Evolutionary conservation across 345 rosid species (phyloP).

Genomic region (Sonneratia caseolaris): DNA sequence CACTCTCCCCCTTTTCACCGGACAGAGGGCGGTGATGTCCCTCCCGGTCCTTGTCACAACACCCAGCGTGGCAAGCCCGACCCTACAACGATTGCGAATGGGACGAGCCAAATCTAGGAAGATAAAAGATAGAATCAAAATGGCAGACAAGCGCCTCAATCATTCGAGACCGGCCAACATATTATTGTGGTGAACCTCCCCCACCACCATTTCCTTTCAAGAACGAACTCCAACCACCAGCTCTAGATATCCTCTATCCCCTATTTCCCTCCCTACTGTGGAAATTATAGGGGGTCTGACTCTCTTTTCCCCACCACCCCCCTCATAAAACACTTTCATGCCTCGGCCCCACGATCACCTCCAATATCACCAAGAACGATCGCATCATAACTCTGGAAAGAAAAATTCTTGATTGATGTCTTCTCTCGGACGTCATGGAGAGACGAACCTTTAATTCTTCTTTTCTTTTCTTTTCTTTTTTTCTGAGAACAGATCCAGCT

Average conservation of each 20-base stretch:
- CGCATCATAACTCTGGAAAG: not conserved
- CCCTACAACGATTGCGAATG: constrained; percentile 25
- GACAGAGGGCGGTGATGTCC: not conserved
- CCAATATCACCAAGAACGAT: not conserved
- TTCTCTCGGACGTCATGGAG: constrained; percentile 13
- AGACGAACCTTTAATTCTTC: not conserved
- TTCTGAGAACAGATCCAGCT: constrained; percentile 1
- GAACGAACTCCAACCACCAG: constrained; percentile 30
- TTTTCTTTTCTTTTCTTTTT: too few species aligned
- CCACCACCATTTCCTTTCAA: constrained; percentile 27
- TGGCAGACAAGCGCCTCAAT: constrained; percentile 47
- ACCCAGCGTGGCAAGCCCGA: constrained; percentile 16
- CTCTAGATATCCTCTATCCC: constrained; percentile 17
- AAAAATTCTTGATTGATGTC: constrained; percentile 16
- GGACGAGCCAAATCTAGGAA: not conserved
- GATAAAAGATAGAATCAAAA: not conserved
- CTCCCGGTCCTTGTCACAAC: not conserved
- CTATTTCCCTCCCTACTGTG: too few species aligned
- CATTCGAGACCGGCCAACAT: constrained; percentile 25
- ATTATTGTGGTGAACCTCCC: constrained; percentile 22
- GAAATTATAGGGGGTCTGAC: not conserved
- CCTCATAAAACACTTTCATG: too few species aligned
- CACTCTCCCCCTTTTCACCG: not conserved
- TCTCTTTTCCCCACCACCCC: not conserved
- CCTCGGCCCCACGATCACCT: not conserved